Evolutionary conservation across 345 rosid species (phyloP).

Genomic region (Dovyalis caffra): DNA sequence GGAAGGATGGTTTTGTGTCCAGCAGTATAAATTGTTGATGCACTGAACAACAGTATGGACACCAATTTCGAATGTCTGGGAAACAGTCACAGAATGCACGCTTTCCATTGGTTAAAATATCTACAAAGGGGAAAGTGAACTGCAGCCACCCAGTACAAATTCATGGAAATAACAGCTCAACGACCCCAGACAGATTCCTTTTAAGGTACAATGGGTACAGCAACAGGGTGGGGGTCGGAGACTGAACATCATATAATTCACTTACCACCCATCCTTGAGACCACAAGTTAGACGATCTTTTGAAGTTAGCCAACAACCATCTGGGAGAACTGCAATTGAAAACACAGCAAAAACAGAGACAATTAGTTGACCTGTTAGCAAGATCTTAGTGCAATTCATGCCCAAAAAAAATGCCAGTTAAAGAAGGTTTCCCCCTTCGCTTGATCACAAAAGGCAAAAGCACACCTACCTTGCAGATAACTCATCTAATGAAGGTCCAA

Average conservation of each 20-base stretch:
- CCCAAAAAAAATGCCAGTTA: not conserved
- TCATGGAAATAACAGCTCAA: constrained; percentile 33
- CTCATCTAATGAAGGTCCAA: not conserved
- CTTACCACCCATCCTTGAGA: constrained; percentile 51
- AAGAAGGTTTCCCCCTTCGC: not conserved
- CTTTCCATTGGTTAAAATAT: constrained; percentile 52
- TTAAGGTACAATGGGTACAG: constrained; percentile 29
- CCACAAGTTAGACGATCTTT: constrained; percentile 37
- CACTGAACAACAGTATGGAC: constrained; percentile 25
- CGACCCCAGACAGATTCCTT: constrained; percentile 30
- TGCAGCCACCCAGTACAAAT: constrained; percentile 41
- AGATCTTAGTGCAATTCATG: not conserved
- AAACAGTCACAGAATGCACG: constrained; percentile 31
- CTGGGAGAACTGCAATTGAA: constrained; percentile 36
- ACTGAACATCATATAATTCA: constrained; percentile 46
- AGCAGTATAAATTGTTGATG: not conserved
- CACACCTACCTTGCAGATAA: not conserved
- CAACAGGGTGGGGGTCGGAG: constrained; percentile 37
- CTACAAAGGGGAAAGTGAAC: constrained; percentile 50
- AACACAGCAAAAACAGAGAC: not conserved
- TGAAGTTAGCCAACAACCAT: constrained; percentile 34
- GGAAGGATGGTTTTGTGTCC: not conserved
- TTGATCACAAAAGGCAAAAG: not conserved
- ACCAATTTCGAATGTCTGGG: constrained; percentile 38
- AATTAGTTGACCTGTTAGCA: not conserved